Conservation (phyloP, 371 early-diverging fungal species). For the Gilbertella persicaria region DNA sequence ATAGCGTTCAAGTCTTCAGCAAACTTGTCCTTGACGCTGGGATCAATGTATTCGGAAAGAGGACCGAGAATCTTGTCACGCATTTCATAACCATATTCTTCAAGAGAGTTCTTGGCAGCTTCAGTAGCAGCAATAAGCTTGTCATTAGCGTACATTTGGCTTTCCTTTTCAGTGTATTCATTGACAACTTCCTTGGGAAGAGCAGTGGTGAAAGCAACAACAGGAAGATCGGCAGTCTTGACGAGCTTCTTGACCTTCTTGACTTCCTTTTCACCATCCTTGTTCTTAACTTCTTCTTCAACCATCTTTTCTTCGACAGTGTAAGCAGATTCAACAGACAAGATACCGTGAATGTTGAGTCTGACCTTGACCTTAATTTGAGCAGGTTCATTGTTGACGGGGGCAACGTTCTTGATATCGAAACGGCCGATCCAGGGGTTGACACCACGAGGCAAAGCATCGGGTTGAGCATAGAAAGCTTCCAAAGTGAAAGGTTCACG, state of each 20-base stretch:
- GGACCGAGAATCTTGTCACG: conserved; percentile 81
- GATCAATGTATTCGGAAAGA: conserved; percentile 76
- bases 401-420: conserved; percentile 59
- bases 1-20: conserved; percentile 68
- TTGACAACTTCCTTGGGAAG: conserved; percentile 59
- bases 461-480: conserved; percentile 74
- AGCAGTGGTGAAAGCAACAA: conserved; percentile 64
- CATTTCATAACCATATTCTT: conserved; percentile 98
- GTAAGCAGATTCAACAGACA: conserved; percentile 84
- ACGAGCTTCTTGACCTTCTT: conserved; percentile 86
- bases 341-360: conserved; percentile 82
- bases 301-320: conserved; percentile 87
- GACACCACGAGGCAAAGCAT: conserved; percentile 68
- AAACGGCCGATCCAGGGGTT: conserved; percentile 76
- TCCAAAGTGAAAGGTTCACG: conserved; percentile 79
- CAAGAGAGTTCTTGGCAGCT: conserved; percentile 91
- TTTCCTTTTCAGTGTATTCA: conserved; percentile 77
- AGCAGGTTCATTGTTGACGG: conserved; percentile 56
- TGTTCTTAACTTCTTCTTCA: conserved; percentile 66
- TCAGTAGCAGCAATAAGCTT: conserved; percentile 93
- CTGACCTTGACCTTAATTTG: conserved; percentile 93
- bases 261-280: conserved; percentile 62
- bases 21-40: conserved; percentile 73
- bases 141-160: conserved; percentile 84
- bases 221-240: conserved; percentile 84